Conservation (phyloP, 768 basidiomycete genomes). For the Panus rudis region DNA sequence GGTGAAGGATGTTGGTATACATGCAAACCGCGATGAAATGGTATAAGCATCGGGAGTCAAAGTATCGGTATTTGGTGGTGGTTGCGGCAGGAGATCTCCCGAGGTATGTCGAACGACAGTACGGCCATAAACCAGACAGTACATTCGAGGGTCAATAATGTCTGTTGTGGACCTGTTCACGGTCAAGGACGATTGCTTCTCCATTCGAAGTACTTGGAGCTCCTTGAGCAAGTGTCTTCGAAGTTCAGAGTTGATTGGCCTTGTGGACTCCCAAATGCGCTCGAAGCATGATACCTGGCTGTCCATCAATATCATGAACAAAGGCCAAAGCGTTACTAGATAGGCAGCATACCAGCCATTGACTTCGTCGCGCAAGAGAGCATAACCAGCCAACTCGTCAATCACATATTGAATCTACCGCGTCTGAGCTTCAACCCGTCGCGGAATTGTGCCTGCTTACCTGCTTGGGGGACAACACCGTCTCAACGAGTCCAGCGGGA, state of each 20-base stretch:
- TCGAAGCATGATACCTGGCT: conserved; percentile 54
- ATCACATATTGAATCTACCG: conserved; percentile 39
- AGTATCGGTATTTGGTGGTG: background rate
- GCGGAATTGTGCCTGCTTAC: conserved; percentile 18
- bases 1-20: conserved; percentile 39
- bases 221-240: background rate
- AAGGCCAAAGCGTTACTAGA: background rate
- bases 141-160: conserved; percentile 8
- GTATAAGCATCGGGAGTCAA: conserved; percentile 15
- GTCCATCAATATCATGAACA: background rate
- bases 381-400: conserved; percentile 43
- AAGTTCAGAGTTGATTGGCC: background rate
- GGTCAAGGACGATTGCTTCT: conserved; percentile 11
- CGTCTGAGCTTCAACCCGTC: background rate
- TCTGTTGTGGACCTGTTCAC: conserved; percentile 25
- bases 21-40: conserved; percentile 32
- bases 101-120: background rate
- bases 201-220: conserved; percentile 16
- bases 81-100: background rate
- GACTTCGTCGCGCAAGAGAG: conserved; percentile 30
- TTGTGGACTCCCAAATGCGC: conserved; percentile 43
- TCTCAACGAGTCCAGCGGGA: conserved; percentile 25
- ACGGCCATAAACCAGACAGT: conserved; percentile 11
- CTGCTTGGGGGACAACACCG: conserved; percentile 34
- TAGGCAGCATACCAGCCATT: conserved; percentile 30